phyloP scores from a whole-genome alignment of 371 early-diverging fungal genomes.

The Rhizopus arrhizus region DNA sequence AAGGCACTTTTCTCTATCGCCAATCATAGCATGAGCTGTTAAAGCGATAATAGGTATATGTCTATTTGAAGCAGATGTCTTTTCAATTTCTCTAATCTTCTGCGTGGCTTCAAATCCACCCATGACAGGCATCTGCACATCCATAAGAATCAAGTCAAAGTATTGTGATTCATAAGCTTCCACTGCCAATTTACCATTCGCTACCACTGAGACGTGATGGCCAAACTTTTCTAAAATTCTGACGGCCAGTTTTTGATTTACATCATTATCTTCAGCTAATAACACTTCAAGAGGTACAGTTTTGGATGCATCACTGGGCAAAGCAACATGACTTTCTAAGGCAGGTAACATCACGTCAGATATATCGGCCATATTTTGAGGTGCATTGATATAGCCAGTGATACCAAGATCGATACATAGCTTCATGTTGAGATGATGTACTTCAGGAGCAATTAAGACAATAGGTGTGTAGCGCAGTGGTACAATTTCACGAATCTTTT shows the following conservation, averaged over 20 bases:
- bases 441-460: conserved; percentile 49
- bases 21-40: conserved; percentile 78
- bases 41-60: conserved; percentile 73
- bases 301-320: conserved; percentile 54
- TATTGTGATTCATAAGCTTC: conserved; percentile 57
- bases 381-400: conserved; percentile 60
- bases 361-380: conserved; percentile 56
- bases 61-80: conserved; percentile 35
- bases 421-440: conserved; percentile 51
- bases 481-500: conserved; percentile 50
- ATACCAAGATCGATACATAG: conserved; percentile 63
- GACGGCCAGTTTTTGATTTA: conserved; percentile 77
- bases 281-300: conserved; percentile 65
- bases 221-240: conserved; percentile 72
- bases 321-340: conserved; percentile 60
- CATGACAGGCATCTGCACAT: conserved; percentile 75
- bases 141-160: conserved; percentile 76
- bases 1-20: conserved; percentile 74
- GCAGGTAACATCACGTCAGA: conserved; percentile 66
- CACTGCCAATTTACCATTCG: conserved; percentile 72
- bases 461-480: conserved; percentile 62
- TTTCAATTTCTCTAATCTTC: conserved; percentile 66
- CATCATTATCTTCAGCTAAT: conserved; percentile 78
- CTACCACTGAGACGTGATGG: conserved; percentile 66
- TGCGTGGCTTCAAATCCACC: conserved; percentile 75